Evolutionary conservation across 2,329 filamentous ascomycete species (phyloP), one percentile per base, ranked within the genome.

Genomic region (Calonectria honghensis): DNA sequence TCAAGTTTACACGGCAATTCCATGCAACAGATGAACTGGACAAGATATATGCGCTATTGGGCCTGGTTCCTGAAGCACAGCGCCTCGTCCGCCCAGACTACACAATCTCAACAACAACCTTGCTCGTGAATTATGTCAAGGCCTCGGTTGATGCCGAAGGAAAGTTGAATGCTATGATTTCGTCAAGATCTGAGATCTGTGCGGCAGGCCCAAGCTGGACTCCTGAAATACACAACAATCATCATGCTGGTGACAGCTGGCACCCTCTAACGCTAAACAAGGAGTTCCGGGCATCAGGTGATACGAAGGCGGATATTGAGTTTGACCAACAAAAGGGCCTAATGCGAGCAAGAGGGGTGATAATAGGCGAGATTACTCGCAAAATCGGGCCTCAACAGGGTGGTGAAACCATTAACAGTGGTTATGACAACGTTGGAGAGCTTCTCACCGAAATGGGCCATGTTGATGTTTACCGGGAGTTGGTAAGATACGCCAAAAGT

Each of bases 201-300:
- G 7, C 35, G 35, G 57, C 11, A 37, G 20, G n/a, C 13, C 57
- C 57, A 41, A 63, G 57, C 27, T 63, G 57, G 57, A 63, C 57
- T 41, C 57, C 57, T 18, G 57, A 63, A 29, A 63, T 63, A 20
- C 57, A 63, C n/a, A 7, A 24, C 14, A 41, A 20, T 27, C 57
- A 63, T 27, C 32, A 39, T 13, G 35, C 37, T 9, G 39, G n/a
- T 27, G 57, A 63, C 6, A 24, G 2, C 31, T 63, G 57, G 57
- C 24, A 29, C 20, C 11, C 14, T 3, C 57, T 37, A 29, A 29
- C 27, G 3, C 2, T 45, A 13, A 7, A 41, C 1, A 16, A 41
- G 14, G 35, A 41, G 5, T 63, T 63, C 20, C 37, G 16, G 6
- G 57, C 57, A 20, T 63, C 57, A 3, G 57, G 57, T 2, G n/a